Conservation (phyloP, 768 basidiomycete genomes). For the Russula emetica region DNA sequence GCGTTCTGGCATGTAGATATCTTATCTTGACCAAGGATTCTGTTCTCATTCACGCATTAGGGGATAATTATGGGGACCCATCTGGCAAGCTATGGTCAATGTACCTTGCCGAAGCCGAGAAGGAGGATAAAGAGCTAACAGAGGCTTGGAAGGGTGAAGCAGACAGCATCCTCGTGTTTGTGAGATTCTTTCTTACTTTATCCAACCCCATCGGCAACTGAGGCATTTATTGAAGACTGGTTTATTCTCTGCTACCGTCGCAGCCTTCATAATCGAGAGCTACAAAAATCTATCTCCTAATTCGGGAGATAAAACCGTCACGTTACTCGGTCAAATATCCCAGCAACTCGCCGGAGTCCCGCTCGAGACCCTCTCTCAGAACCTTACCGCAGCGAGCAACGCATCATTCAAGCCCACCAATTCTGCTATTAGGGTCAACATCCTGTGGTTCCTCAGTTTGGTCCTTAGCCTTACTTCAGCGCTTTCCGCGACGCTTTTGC, state of each 20-base stretch:
- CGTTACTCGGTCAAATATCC: constrained; percentile 17
- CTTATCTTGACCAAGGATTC: not conserved
- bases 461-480: not conserved
- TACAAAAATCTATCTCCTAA: constrained; percentile 15
- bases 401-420: not conserved
- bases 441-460: constrained; percentile 17
- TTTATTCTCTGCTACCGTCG: constrained; percentile 19
- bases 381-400: not conserved
- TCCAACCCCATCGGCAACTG: not conserved
- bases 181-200: not conserved
- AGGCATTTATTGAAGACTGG: constrained; percentile 11
- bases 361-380: not conserved
- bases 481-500: constrained; percentile 12
- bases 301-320: not conserved
- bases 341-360: constrained; percentile 10
- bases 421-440: constrained; percentile 6
- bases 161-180: constrained; percentile 14
- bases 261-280: constrained; percentile 10
- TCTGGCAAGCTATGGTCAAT: constrained; percentile 13
- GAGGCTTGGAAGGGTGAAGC: constrained; percentile 14
- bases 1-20: not conserved
- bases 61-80: constrained; percentile 5
- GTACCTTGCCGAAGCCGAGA: constrained; percentile 11
- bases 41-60: not conserved
- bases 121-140: constrained; percentile 1